Evolutionary conservation across 1,284 basidiomycete genomes (phyloP), one percentile per base, ranked within the genome.

Genomic region (Malassezia caprae): DNA sequence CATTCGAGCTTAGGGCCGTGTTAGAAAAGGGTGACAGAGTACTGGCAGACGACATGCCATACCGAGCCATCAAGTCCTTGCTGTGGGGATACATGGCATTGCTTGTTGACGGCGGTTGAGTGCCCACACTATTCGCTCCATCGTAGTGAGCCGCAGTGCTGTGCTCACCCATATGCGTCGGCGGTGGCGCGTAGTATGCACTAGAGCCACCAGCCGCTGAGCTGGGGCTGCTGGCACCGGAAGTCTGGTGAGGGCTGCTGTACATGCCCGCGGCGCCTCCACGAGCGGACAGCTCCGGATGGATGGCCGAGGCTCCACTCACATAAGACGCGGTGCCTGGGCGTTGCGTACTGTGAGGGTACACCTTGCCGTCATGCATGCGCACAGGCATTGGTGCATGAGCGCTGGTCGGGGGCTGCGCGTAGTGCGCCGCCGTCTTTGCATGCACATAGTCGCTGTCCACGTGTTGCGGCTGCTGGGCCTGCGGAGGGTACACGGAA

Each of bases 11-110:
- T 27, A 72, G 61, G 4, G 67, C 69, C 27, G 69, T 71, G 50
- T 67, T 68, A 11, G 68, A 69, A 40, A 72, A 72, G 8, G 69
- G 68, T 24, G 68, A 70, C 23, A 71, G 61, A 2, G 68, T 62
- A 1, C 69, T 68, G 0, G 64, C 48, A 11, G 64, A 60, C 2
- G 67, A 56, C 21, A 69, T 60, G 2, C 62, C 60, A 56, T 68
- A 72, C 26, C 69, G 69, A 19, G 61, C 57, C 37, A 19, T 11
- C n/a, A 65, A 61, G 44, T 72, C 69, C 48, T 67, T 67, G 19
- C 42, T 32, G 28, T 35, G 46, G 8, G 46, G 41, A 23, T 48
- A 48, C 32, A 48, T 39, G 35, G 31, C 46, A 35, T 39, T 39
- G 37, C 19, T 21, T 8, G 35, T 8, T 11, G 32, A 15, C 7